Percentiles rank a stretch among this genome's conserved stretches.
Evolutionary conservation across 495 filamentous ascomycete genomes (phyloP).

Genomic region (Pyronema omphalodes): DNA sequence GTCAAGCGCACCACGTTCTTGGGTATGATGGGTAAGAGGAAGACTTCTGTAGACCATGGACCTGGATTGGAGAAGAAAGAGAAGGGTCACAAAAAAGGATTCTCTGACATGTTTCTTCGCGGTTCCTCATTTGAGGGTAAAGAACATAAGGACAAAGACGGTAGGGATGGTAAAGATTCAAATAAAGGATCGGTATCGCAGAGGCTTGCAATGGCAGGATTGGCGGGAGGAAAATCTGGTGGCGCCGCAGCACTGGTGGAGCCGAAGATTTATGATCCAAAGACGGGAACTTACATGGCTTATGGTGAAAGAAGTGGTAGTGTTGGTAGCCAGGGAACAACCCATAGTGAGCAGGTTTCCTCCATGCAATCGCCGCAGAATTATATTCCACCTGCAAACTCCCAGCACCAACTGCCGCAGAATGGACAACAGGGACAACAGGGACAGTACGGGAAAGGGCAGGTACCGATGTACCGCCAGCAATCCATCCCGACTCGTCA

Average conservation of each 20-base stretch:
- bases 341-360: no score
- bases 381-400: no score
- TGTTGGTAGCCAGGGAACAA: no score
- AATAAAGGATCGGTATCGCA: no score
- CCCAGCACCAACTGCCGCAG: not conserved
- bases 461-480: not conserved
- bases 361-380: not conserved
- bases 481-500: no score
- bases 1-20: no score
- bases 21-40: no score
- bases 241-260: not conserved
- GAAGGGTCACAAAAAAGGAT: conserved; percentile 5
- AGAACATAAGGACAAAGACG: not conserved
- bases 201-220: conserved; percentile 1
- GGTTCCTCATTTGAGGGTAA: not conserved
- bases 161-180: not conserved
- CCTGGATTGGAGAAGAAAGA: not conserved
- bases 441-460: not conserved
- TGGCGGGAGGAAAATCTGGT: not conserved
- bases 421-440: not conserved
- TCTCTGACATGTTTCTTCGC: conserved; percentile 4
- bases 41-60: no score
- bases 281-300: conserved; percentile 1
- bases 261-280: conserved; percentile 5
- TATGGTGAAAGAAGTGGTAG: not conserved